Evolutionary conservation across 768 basidiomycete species (phyloP), one percentile per base, ranked within the genome.

Genomic region (Favolaschia claudopus): DNA sequence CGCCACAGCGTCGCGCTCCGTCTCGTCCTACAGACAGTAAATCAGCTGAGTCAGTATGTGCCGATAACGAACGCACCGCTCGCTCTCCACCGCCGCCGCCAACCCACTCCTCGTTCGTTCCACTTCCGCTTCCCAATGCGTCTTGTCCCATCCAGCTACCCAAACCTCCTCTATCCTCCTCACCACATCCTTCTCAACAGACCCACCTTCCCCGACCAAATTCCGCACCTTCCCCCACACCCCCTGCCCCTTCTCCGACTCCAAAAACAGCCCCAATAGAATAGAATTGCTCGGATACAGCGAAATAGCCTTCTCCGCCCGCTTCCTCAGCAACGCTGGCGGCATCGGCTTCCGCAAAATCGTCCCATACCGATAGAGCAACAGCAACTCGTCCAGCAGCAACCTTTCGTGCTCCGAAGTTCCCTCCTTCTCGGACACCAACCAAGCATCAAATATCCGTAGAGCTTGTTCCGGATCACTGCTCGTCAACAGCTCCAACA

Each of bases 101-200:
- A 94, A 73, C 32, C 88, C 85, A 61, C 75, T 83, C 61, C 92
- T 75, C 32, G 86, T 88, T 54, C 92, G 81, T 72, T 94, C 92
- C 36, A 83, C 72, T 71, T 93, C 91, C 45, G 75, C 78, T 44
- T 79, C 75, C 91, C 92, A 93, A 33, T 86, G 79, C 2, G 87
- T 85, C 67, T 76, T 82, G 71, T 91, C 88, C 91, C 91, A 92
- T n/a, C 88, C 82, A 10, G 86, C 85, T 2, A 91, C 77, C 92
- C 92, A 94, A 1, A 92, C 84, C 64, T 94, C 91, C 60, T 84
- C 79, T 4, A 84, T 74, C 53, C 88, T 76, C 67, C 89, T 77
- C 36, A 79, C 72, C 14, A 93, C 76, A 53, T 79, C 81, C 70
- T 89, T 92, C 55, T 80, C 77, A 51, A 71, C 74, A 9, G 68